Percentiles rank a stretch among this genome's conserved stretches.
phyloP scores from a whole-genome alignment of 176 grass and related monocot species.

The Eleusine coracana region DNA sequence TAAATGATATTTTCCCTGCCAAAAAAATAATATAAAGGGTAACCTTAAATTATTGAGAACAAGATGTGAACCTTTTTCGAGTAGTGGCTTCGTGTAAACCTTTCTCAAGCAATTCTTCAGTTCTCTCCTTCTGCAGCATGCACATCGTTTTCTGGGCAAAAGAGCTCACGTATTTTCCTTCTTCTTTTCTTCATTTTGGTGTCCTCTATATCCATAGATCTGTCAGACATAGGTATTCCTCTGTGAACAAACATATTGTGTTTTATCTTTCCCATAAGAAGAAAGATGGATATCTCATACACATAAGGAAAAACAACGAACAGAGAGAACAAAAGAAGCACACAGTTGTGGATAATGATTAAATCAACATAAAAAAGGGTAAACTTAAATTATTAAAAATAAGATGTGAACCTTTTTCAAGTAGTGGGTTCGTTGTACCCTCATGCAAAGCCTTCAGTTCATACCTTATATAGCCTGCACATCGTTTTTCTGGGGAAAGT shows the following conservation, averaged over 20 bases:
- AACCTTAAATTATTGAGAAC: neutral
- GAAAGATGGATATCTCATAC: neutral
- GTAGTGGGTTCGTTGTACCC: too few species aligned
- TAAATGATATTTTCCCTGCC: too few species aligned
- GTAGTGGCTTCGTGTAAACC: too few species aligned
- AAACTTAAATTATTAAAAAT: too few species aligned
- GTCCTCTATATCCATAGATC: too few species aligned
- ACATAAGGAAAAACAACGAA: neutral
- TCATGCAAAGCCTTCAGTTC: too few species aligned
- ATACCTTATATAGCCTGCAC: too few species aligned
- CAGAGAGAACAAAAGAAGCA: neutral
- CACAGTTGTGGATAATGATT: neutral
- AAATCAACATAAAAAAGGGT: too few species aligned
- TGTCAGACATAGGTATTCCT: neutral
- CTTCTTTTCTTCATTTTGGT: neutral
- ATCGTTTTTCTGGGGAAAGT: too few species aligned
- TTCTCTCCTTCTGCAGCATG: neutral
- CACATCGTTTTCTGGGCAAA: neutral
- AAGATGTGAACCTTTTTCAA: too few species aligned
- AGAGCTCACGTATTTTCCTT: neutral
- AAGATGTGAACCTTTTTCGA: neutral
- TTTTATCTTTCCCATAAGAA: neutral
- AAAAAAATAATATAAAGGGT: neutral
- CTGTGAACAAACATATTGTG: neutral
- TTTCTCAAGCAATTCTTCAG: too few species aligned